Conservation (phyloP, 345 rosid genomes). For the Rhodamnia argentea region DNA sequence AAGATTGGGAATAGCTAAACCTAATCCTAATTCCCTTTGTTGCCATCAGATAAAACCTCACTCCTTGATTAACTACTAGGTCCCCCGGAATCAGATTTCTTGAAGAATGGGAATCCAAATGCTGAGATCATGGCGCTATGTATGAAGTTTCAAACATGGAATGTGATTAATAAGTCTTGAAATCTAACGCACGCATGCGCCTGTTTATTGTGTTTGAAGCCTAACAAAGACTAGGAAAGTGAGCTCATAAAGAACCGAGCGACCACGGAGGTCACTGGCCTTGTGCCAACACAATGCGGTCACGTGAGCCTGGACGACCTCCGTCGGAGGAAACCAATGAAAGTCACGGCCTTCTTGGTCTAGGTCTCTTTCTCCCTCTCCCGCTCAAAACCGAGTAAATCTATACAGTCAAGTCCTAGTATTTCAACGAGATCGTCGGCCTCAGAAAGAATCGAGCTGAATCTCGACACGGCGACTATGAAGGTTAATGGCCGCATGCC, state of each 20-base stretch:
- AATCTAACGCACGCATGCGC: background rate
- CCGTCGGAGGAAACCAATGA: too few relatives aligned
- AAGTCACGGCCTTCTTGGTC: background rate
- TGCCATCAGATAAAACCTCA: background rate
- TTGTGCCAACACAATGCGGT: background rate
- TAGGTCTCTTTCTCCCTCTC: background rate
- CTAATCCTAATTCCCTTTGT: too few relatives aligned
- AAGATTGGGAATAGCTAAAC: too few relatives aligned
- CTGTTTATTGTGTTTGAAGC: background rate
- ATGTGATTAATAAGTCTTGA: background rate
- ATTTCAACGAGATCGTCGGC: background rate
- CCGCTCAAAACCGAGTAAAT: background rate
- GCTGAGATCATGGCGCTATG: background rate
- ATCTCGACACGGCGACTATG: too few relatives aligned
- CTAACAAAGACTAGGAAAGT: background rate
- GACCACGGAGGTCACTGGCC: background rate
- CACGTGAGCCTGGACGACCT: background rate
- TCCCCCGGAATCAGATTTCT: background rate
- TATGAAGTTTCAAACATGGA: background rate
- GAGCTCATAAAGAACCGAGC: background rate
- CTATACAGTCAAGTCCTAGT: background rate
- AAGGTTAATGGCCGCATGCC: too few relatives aligned
- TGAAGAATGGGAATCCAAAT: background rate
- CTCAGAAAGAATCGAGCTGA: background rate
- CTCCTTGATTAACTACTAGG: background rate